phyloP scores from a whole-genome alignment of 2,329 filamentous ascomycete genomes.

The Elsinoe perseae region DNA sequence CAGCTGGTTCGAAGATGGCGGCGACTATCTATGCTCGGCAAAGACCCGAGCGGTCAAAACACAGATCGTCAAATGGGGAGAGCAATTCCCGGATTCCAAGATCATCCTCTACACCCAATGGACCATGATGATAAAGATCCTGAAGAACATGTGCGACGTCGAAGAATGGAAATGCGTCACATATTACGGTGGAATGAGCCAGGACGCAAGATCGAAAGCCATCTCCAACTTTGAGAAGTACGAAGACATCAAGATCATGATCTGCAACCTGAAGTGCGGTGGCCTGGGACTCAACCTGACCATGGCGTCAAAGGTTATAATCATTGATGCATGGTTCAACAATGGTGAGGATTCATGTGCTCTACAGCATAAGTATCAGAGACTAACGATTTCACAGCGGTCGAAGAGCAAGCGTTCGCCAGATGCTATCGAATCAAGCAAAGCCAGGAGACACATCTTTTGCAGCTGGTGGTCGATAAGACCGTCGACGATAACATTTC shows the following conservation, averaged over 20 bases:
- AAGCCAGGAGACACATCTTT: constrained; percentile 49
- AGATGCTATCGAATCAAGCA: constrained; percentile 62
- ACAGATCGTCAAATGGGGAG: constrained; percentile 39
- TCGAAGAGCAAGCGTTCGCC: constrained; percentile 40
- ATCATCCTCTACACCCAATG: constrained; percentile 57
- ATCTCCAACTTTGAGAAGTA: constrained; percentile 42
- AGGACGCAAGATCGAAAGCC: constrained; percentile 36
- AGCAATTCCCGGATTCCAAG: constrained; percentile 43
- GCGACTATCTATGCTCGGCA: constrained; percentile 36
- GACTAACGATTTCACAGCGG: constrained; percentile 17
- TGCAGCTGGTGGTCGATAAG: constrained; percentile 48
- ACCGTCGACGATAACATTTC: constrained; percentile 53
- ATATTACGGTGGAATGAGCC: constrained; percentile 45
- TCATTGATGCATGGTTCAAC: constrained; percentile 38
- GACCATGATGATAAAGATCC: constrained; percentile 44
- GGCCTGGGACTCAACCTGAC: constrained; percentile 54
- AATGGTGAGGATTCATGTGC: neutral
- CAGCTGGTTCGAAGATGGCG: constrained; percentile 34
- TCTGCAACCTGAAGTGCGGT: constrained; percentile 51
- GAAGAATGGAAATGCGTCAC: constrained; percentile 44
- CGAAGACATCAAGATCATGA: constrained; percentile 38
- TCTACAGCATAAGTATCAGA: neutral
- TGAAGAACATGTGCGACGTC: constrained; percentile 42
- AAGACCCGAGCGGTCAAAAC: constrained; percentile 42
- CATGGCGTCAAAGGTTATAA: constrained; percentile 44